Percentiles rank a stretch among this genome's conserved stretches.
Conservation (phyloP, 441 rosid species). For the Adansonia grandidieri region DNA sequence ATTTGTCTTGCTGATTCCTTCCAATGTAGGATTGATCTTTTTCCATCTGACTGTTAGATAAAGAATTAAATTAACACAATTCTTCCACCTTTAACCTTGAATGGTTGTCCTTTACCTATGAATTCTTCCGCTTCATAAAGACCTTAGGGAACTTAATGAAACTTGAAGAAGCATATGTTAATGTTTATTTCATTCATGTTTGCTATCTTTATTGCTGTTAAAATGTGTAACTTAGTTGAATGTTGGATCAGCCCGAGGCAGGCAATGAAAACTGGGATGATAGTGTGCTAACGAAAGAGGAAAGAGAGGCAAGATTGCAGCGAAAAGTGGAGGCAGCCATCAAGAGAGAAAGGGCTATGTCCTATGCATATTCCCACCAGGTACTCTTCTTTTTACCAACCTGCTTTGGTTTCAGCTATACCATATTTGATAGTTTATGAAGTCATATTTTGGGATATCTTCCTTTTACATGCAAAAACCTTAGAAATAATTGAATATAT, state of each 20-base stretch:
- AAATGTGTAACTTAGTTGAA: conserved; percentile 21
- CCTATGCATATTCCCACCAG: conserved; percentile 92
- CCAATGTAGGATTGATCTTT: background rate
- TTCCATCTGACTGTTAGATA: background rate
- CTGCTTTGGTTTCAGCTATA: background rate
- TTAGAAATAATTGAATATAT: too few species aligned
- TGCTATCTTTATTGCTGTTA: background rate
- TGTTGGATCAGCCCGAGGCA: conserved; percentile 57
- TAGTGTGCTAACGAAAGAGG: conserved; percentile 79
- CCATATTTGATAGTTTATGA: background rate
- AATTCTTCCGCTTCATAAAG: background rate
- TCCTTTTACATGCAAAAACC: too few species aligned
- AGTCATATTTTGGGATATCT: background rate
- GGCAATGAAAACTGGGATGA: conserved; percentile 81
- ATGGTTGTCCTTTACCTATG: background rate
- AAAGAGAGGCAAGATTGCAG: conserved; percentile 71
- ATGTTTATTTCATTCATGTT: background rate
- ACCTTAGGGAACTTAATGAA: background rate
- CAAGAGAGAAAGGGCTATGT: conserved; percentile 89
- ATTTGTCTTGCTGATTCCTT: background rate
- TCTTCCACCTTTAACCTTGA: background rate
- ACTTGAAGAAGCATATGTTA: background rate
- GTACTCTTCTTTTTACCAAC: conserved; percentile 40
- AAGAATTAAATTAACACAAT: background rate
- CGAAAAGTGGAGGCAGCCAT: conserved; percentile 73